Evolutionary conservation across 768 basidiomycete genomes (phyloP), one percentile per base, ranked within the genome.

Genomic region (Mycena epipterygia): DNA sequence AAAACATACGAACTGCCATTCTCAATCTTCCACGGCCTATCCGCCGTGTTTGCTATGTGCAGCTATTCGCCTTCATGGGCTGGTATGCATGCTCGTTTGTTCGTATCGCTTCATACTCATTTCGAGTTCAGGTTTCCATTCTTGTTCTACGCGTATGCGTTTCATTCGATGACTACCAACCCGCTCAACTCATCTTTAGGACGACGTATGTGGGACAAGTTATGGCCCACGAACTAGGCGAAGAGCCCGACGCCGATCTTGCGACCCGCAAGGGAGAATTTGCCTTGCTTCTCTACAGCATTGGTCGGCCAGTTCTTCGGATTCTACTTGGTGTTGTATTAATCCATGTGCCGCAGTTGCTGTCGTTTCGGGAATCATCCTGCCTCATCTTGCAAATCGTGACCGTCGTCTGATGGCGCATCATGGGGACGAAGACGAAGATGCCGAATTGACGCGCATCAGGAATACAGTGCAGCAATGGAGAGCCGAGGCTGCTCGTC

Each of bases 41-140:
- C 49, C 89, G 91, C 57, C 89, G 94, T 30, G 97, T 98, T 14
- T 98, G 97, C 79, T 91, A 92, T 76, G 96, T 98, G 4, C 97
- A 98, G 77, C 81, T 98, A 21, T 97, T 95, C 78, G 96, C 97
- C 2, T 98, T 97, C 79, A 97, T 97, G 95, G 96, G 95, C 73
- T 98, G 97, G 95, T 93, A 74, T 32, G 89, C 82, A n/a, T n/a
- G n/a, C n/a, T n/a, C n/a, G n/a, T 49, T 48, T 49, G 52, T 46
- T 55, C 49, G 27, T 13, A 32, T 21, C 35, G 55, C 32, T n/a
- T 25, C 9, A 42, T 64, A 46, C 44, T 75, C 55, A 59, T 74
- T 25, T 60, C 51, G 17, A 52, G 25, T 46, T 16, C 49, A 93
- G 93, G 95, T 98, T 98, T 77, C 97, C 97, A 1, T 98, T 96